Evolutionary conservation across 2,329 filamentous ascomycete genomes (phyloP), one percentile per base, ranked within the genome.

Genomic region (Purpureocillium lavendulum): DNA sequence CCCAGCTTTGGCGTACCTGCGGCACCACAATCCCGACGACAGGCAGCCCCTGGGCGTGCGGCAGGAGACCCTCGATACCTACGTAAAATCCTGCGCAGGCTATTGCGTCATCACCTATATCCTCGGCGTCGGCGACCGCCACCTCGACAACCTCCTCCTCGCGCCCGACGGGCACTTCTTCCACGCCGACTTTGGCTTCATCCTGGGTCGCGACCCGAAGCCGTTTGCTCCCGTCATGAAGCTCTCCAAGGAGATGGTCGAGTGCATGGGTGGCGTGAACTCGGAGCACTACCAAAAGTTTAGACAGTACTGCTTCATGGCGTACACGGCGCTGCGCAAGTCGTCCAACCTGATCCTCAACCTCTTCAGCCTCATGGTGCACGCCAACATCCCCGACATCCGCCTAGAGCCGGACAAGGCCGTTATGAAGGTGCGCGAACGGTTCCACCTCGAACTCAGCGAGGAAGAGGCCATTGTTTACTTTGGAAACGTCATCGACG

Each of bases 61-160:
- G 21, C 89, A 90, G 57, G 90, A 96, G 56, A 83, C 87, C 0
- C 82, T 98, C 65, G 92, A 98, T 50, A 96, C 84, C 1, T 98
- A 95, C 57, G 81, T 97, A 56, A 90, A 89, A 57, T 95, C 88
- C 0, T 96, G 92, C 56, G 92, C 92, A 1, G 92, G 92, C 28
- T 98, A 98, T 64, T 97, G 92, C 60, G 92, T 98, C 12, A 96
- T 98, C 50, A 98, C 94, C 0, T 98, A 98, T 60, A 85, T 98
- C 13, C 77, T 98, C 11, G 94, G 92, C 26, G 92, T 98, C 3
- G 92, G 92, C 15, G 92, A 98, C 58, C 82, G 92, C 2, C 92
- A 98, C 62, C 74, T 97, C 3, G 92, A 98, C 59, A 98, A 98
- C 54, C 77, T 98, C 1, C 79, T 98, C 18, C 77, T 98, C 5